Conservation (phyloP, 1,284 basidiomycete genomes). For the Moesziomyces parantarcticus region DNA sequence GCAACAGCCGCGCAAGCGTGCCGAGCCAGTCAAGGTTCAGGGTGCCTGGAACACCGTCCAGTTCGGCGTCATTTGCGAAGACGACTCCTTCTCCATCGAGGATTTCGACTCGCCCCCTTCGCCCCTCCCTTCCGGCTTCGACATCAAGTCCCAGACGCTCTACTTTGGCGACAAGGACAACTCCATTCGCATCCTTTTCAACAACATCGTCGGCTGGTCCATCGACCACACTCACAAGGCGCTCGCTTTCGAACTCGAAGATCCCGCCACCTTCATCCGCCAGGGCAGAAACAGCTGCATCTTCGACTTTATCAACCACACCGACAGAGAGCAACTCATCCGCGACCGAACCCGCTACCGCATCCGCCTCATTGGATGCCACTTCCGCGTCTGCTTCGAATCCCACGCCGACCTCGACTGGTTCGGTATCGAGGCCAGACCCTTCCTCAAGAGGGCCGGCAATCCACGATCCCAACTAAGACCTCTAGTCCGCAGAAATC, state of each 20-base stretch:
- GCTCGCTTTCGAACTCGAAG: constrained; percentile 30
- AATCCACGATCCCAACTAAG: constrained; percentile 12
- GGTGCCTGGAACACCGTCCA: constrained; percentile 24
- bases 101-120: constrained; percentile 13
- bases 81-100: constrained; percentile 40
- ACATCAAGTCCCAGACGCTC: constrained; percentile 16
- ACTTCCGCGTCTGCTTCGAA: constrained; percentile 28
- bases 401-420: constrained; percentile 23
- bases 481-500: constrained; percentile 13
- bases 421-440: constrained; percentile 25
- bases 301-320: constrained; percentile 19
- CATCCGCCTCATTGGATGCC: constrained; percentile 15
- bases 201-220: constrained; percentile 35
- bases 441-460: constrained; percentile 28
- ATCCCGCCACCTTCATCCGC: constrained; percentile 35
- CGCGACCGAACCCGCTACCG: constrained; percentile 14
- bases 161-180: constrained; percentile 29
- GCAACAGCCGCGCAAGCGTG: not conserved
- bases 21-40: constrained; percentile 3
- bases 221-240: constrained; percentile 25
- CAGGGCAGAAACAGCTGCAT: constrained; percentile 21
- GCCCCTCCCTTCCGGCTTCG: constrained; percentile 23
- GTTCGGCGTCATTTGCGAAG: constrained; percentile 35
- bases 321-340: constrained; percentile 6
- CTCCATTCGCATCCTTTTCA: constrained; percentile 35